Evolutionary conservation across 352 stramenopile genomes (phyloP).

Genomic region (Nothophytophthora sp.): DNA sequence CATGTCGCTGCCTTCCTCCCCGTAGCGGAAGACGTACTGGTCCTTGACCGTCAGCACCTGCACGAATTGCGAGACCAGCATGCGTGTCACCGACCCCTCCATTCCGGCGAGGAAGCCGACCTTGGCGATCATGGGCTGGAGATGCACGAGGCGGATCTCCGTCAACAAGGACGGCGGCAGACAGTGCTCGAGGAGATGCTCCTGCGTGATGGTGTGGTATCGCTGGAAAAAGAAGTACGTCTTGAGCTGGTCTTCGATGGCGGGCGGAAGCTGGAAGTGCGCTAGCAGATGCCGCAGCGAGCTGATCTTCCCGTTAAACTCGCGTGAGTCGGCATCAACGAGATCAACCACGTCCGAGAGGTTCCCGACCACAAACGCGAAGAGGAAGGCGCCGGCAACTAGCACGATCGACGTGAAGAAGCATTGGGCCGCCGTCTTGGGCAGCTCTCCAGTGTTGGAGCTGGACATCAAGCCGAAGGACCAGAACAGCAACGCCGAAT

Average conservation of each 20-base stretch:
- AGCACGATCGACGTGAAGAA: constrained; percentile 53
- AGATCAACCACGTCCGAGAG: constrained; percentile 60
- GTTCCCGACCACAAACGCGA: constrained; percentile 63
- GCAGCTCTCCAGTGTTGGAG: constrained; percentile 39
- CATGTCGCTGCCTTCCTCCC: constrained; percentile 57
- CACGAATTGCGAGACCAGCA: constrained; percentile 56
- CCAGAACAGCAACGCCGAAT: constrained; percentile 54
- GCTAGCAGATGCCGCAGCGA: constrained; percentile 51
- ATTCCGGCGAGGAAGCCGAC: constrained; percentile 54
- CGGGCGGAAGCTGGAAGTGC: constrained; percentile 48
- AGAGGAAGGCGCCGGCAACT: constrained; percentile 40
- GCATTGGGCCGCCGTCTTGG: constrained; percentile 39
- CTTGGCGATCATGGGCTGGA: constrained; percentile 61
- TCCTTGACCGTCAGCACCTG: constrained; percentile 49
- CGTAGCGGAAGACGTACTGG: constrained; percentile 45
- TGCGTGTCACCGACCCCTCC: constrained; percentile 50
- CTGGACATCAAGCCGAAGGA: constrained; percentile 58
- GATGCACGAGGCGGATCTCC: constrained; percentile 54
- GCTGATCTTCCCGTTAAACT: constrained; percentile 61
- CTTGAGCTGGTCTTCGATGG: constrained; percentile 59
- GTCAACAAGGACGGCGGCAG: constrained; percentile 54
- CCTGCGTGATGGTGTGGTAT: constrained; percentile 63
- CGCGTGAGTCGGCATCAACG: constrained; percentile 44
- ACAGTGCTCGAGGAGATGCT: constrained; percentile 48
- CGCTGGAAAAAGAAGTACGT: constrained; percentile 70